Evolutionary conservation across 768 basidiomycete species (phyloP).

Genomic region (Hypsizygus marmoreus): DNA sequence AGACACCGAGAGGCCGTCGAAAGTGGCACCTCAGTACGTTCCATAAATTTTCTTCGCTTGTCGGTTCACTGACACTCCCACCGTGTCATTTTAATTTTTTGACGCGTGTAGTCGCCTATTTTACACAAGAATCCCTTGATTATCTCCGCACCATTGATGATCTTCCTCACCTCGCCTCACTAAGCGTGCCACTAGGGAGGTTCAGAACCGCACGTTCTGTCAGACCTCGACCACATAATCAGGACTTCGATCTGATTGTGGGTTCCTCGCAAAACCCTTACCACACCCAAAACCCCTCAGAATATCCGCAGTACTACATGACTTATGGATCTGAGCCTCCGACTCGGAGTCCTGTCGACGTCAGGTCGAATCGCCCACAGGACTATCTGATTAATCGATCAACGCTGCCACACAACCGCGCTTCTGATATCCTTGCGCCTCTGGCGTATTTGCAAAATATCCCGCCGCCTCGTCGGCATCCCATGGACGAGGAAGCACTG

Average conservation of each 20-base stretch:
- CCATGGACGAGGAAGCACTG: conserved; percentile 69
- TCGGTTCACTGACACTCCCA: too few species aligned
- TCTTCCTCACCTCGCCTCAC: conserved; percentile 48
- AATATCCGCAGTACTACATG: not conserved
- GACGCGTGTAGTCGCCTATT: conserved; percentile 69
- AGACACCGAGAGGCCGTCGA: conserved; percentile 62
- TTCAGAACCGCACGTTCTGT: conserved; percentile 68
- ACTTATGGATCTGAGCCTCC: not conserved
- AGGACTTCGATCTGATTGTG: conserved; percentile 12
- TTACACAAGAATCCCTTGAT: conserved; percentile 62
- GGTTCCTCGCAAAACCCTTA: not conserved
- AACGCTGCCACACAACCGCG: not conserved
- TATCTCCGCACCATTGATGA: conserved; percentile 62
- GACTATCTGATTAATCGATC: not conserved
- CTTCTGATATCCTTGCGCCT: conserved; percentile 51
- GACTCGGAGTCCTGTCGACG: not conserved
- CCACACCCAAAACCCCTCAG: not conserved
- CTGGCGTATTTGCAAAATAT: conserved; percentile 62
- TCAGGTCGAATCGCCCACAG: not conserved
- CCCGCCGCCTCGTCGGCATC: conserved; percentile 65
- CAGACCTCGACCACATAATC: conserved; percentile 28
- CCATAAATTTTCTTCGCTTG: not conserved
- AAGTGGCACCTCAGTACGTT: conserved; percentile 82
- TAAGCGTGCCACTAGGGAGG: conserved; percentile 58
- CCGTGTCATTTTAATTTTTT: too few species aligned